Evolutionary conservation across 345 rosid species (phyloP).

Genomic region (Citropsis articulata): DNA sequence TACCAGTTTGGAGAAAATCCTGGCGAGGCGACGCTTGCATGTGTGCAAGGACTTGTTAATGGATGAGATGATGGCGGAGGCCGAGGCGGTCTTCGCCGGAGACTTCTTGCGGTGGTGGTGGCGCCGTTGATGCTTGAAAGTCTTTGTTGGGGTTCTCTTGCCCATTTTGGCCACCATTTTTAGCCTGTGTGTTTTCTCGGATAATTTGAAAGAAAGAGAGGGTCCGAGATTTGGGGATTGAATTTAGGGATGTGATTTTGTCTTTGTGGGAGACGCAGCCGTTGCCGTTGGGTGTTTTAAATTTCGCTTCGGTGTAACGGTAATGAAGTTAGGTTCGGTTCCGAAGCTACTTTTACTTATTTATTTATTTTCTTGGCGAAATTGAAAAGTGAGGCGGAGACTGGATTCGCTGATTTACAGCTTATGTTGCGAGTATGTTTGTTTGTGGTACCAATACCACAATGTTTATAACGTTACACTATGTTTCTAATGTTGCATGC

Average conservation of each 20-base stretch:
- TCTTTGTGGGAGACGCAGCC: not conserved
- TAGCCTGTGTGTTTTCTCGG: not conserved
- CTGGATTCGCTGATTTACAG: no score
- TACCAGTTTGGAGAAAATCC: constrained; percentile 57
- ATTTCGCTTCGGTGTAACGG: constrained; percentile 74
- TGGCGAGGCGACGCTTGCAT: constrained; percentile 63
- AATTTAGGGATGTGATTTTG: constrained; percentile 2
- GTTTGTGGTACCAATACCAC: no score
- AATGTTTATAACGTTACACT: no score
- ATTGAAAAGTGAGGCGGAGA: not conserved
- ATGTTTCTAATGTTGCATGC: no score
- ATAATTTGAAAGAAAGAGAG: constrained; percentile 5
- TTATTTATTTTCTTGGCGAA: not conserved
- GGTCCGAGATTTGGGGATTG: constrained; percentile 8
- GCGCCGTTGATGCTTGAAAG: constrained; percentile 38
- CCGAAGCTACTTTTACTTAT: constrained; percentile 29
- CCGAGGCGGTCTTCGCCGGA: constrained; percentile 28
- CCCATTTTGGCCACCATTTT: constrained; percentile 58
- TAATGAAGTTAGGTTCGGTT: constrained; percentile 49
- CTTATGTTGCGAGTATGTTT: no score
- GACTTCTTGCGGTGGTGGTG: constrained; percentile 38
- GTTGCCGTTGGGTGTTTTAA: constrained; percentile 29
- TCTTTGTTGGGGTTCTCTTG: constrained; percentile 41
- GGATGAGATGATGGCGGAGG: constrained; percentile 50
- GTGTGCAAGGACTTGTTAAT: constrained; percentile 59